Conservation (phyloP, 768 basidiomycete genomes). For the Phallus indusiatus region DNA sequence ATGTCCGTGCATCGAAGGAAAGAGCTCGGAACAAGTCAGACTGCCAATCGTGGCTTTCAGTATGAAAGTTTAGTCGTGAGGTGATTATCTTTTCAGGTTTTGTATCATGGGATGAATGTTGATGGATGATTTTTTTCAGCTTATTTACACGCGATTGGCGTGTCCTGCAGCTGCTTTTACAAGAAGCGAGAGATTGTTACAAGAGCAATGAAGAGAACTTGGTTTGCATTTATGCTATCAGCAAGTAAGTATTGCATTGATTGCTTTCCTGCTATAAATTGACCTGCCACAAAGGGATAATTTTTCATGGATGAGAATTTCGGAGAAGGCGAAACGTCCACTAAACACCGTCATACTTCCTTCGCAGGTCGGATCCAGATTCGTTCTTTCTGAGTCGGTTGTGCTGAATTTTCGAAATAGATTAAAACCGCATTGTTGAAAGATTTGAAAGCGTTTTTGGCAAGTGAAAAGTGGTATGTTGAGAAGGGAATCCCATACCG, state of each 20-base stretch:
- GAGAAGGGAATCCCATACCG: conserved; percentile 66
- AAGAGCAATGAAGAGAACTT: conserved; percentile 37
- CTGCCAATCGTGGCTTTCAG: neutral
- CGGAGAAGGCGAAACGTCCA: conserved; percentile 54
- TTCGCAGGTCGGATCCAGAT: conserved; percentile 30
- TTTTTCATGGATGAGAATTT: conserved; percentile 42
- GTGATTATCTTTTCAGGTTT: neutral
- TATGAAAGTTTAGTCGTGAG: neutral
- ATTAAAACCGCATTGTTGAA: conserved; percentile 52
- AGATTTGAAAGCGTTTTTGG: conserved; percentile 64
- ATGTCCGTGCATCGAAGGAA: neutral
- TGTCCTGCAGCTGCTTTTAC: conserved; percentile 42
- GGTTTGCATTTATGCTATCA: conserved; percentile 45
- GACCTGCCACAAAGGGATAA: conserved; percentile 14
- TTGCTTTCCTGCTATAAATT: neutral
- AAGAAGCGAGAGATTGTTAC: conserved; percentile 37
- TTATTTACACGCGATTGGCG: conserved; percentile 39
- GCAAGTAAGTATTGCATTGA: conserved; percentile 23
- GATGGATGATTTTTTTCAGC: conserved; percentile 20
- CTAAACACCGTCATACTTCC: conserved; percentile 62
- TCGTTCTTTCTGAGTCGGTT: neutral
- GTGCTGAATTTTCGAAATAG: neutral
- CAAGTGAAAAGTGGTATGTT: conserved; percentile 61
- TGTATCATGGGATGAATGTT: neutral
- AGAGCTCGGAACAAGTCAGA: neutral